A percentile compares a stretch with the other conserved stretches of the same genome.
These are phyloP conservation scores for Strobilomyces confusus DNA, from an alignment of 768 basidiomycete species.

Conservation along the genomic window DNA sequence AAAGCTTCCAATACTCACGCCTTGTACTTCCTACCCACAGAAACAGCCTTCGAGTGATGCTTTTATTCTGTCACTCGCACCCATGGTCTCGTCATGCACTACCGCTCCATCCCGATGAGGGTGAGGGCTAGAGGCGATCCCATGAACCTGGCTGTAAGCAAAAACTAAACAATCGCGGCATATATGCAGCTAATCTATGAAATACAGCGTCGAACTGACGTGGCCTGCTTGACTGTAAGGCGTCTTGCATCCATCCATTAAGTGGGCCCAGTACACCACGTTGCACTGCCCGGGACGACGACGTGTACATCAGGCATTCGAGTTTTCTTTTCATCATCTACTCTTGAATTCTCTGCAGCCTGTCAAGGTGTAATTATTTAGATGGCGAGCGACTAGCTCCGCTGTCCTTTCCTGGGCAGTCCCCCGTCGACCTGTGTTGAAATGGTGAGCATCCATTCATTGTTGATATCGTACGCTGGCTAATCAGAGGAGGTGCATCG, in stretches of 20 bases:
- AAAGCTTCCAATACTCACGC: slow-evolving; percentile 10
- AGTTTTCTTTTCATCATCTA: background rate
- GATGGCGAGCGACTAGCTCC: background rate
- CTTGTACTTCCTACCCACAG: background rate
- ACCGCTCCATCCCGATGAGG: slow-evolving; percentile 20
- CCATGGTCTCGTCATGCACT: background rate
- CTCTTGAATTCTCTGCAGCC: background rate
- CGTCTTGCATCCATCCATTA: slow-evolving; percentile 2
- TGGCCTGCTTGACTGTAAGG: background rate
- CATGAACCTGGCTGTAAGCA: slow-evolving; percentile 3
- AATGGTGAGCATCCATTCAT: slow-evolving; percentile 6
- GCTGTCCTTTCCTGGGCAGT: background rate
- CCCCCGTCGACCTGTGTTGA: background rate
- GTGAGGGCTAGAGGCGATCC: slow-evolving; percentile 14
- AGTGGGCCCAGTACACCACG: slow-evolving; percentile 11
- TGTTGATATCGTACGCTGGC: background rate
- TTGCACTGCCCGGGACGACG: slow-evolving; percentile 23
- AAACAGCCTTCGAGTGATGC: background rate
- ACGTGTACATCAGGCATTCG: background rate
- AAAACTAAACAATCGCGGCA: slow-evolving; percentile 4
- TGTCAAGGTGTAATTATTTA: background rate
- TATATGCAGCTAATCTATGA: slow-evolving; percentile 15
- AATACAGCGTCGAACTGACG: background rate
- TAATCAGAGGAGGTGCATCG: slow-evolving; percentile 4
- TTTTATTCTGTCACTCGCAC: background rate